A percentile compares a stretch with the other conserved stretches of the same genome.
Conservation (phyloP, 148 eudicot genomes). For the Chenopodium berlandieri region DNA sequence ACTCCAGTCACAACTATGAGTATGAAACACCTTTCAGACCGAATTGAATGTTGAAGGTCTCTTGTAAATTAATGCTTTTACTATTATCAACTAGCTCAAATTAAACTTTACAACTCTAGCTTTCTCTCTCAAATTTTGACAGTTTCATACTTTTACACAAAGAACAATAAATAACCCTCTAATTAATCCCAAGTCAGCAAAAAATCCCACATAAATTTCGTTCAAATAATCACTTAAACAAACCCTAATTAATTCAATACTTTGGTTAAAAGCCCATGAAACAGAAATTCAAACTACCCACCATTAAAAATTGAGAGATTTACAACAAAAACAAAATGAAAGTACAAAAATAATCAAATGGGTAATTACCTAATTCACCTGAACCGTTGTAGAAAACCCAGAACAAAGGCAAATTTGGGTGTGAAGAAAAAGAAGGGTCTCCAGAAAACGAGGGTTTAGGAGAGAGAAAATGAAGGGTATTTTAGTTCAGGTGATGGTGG, state of each 20-base stretch:
- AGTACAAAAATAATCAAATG: background rate
- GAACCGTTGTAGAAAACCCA: background rate
- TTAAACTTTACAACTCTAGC: too few relatives aligned
- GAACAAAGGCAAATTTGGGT: background rate
- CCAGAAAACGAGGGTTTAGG: background rate
- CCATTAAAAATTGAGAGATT: background rate
- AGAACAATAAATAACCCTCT: background rate
- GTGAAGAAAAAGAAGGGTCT: too few relatives aligned
- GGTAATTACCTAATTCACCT: background rate
- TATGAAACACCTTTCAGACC: background rate
- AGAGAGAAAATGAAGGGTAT: background rate
- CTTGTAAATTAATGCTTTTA: too few relatives aligned
- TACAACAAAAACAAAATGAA: background rate
- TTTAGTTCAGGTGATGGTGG: background rate
- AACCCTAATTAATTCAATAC: slow-evolving; percentile 10
- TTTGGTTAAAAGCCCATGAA: background rate
- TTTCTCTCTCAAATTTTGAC: too few relatives aligned
- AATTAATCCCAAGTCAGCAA: background rate
- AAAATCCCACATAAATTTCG: slow-evolving; percentile 3
- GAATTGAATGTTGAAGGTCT: background rate
- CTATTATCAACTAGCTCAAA: too few relatives aligned
- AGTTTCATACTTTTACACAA: too few relatives aligned
- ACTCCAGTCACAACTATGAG: slow-evolving; percentile 2
- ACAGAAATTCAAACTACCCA: slow-evolving; percentile 6
- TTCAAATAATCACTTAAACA: background rate